phyloP scores from a whole-genome alignment of 768 basidiomycete genomes.

The Psilocybe cubensis region DNA sequence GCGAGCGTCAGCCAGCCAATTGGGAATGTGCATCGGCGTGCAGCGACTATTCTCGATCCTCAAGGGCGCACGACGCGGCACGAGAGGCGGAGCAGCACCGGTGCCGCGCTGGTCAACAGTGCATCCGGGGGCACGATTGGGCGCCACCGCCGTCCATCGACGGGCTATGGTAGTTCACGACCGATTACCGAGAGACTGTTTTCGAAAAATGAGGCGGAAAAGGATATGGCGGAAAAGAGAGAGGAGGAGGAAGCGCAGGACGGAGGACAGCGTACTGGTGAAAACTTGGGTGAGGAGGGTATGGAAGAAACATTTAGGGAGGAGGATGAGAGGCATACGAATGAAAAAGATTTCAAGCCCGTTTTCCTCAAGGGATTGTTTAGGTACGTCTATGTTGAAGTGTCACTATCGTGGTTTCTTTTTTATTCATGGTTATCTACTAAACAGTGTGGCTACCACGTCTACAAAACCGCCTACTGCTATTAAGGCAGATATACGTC shows the following conservation, averaged over 20 bases:
- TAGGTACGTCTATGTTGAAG: slow-evolving; percentile 55
- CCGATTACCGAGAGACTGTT: slow-evolving; percentile 54
- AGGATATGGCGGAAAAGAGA: slow-evolving; percentile 48
- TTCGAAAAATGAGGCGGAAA: slow-evolving; percentile 43
- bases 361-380: slow-evolving; percentile 96
- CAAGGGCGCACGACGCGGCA: slow-evolving; percentile 64
- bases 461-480: slow-evolving; percentile 83
- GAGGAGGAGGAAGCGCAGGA: slow-evolving; percentile 36
- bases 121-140: slow-evolving; percentile 60
- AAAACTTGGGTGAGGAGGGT: slow-evolving; percentile 27
- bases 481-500: slow-evolving; percentile 83
- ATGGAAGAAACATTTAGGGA: slow-evolving; percentile 49
- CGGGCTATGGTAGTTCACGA: slow-evolving; percentile 51
- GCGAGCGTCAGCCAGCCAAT: slow-evolving; percentile 59
- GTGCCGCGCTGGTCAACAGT: slow-evolving; percentile 54
- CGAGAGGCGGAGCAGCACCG: slow-evolving; percentile 78
- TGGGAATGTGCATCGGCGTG: slow-evolving; percentile 66
- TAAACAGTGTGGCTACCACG: slow-evolving; percentile 86
- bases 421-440: slow-evolving; percentile 1
- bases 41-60: slow-evolving; percentile 78
- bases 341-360: slow-evolving; percentile 86
- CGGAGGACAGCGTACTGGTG: slow-evolving; percentile 14
- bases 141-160: slow-evolving; percentile 72
- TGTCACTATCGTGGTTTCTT: slow-evolving; percentile 6
- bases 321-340: slow-evolving; percentile 51